A percentile compares a stretch with the other conserved stretches of the same genome.
Evolutionary conservation across 257 asterid species (phyloP).

Genomic region (Rehmannia glutinosa): DNA sequence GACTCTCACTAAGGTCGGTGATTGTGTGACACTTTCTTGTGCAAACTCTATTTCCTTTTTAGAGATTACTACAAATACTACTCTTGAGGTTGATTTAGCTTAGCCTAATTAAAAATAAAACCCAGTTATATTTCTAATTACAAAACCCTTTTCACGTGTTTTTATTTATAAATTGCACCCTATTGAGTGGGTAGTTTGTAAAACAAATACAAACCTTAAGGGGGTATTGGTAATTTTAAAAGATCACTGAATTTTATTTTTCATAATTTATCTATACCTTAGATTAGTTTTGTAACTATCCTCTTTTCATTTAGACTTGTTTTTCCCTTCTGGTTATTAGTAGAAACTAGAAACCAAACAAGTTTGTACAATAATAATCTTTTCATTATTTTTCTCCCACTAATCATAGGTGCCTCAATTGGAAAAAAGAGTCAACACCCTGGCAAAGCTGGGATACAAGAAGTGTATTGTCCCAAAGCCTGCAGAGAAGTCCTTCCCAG

Average conservation of each 20-base stretch:
- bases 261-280: no score
- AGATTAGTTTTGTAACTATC: background rate
- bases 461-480: constrained; percentile 70
- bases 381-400: background rate
- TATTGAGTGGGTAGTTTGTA: no score
- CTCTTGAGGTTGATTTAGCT: background rate
- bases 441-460: constrained; percentile 78
- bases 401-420: constrained; percentile 65
- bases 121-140: no score
- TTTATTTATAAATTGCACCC: no score
- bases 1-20: background rate
- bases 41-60: background rate
- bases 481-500: constrained; percentile 45
- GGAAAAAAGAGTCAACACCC: constrained; percentile 74
- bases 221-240: no score
- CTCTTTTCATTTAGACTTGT: background rate
- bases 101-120: background rate
- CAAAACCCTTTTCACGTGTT: no score
- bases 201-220: no score
- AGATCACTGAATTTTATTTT: no score
- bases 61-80: background rate
- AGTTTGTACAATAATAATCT: background rate
- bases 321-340: background rate
- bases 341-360: background rate
- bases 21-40: background rate